These are phyloP conservation scores for Globisporangium perplexum DNA, from an alignment of 352 stramenopile species.

Conservation along the genomic window DNA sequence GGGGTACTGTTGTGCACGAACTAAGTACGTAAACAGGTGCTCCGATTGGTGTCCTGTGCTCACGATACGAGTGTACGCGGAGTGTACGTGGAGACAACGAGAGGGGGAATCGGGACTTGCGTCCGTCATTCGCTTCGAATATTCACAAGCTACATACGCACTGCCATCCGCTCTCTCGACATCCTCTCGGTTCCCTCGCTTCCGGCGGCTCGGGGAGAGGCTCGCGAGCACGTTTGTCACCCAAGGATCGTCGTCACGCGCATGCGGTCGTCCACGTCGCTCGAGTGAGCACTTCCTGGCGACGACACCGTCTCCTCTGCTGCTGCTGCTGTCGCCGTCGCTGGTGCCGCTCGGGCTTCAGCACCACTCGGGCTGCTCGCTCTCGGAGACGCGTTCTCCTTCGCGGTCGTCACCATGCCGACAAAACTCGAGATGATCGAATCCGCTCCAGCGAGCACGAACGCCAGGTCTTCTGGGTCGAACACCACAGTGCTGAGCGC, in stretches of 20 bases:
- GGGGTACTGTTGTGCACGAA: background rate
- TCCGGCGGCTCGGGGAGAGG: background rate
- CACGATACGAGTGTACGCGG: too few relatives aligned
- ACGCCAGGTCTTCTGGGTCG: slow-evolving; percentile 18
- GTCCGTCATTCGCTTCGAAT: background rate
- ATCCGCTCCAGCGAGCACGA: slow-evolving; percentile 12
- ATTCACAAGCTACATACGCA: background rate
- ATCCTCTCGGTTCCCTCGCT: background rate
- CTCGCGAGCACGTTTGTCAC: background rate
- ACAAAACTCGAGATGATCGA: slow-evolving; percentile 9
- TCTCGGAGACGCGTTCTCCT: background rate
- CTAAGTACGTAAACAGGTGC: too few relatives aligned
- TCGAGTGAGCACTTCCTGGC: background rate
- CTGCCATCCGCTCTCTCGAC: too few relatives aligned
- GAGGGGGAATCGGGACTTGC: too few relatives aligned
- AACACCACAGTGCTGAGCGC: slow-evolving; percentile 19
- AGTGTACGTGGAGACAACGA: too few relatives aligned
- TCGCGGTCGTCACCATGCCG: background rate
- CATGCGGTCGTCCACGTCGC: slow-evolving; percentile 1
- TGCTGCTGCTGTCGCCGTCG: background rate
- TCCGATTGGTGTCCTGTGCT: background rate
- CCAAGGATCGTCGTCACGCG: background rate
- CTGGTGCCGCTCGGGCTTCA: background rate
- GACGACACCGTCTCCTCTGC: background rate
- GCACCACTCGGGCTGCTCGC: background rate